Evolutionary conservation across 148 eudicot genomes (phyloP).

Genomic region (Rhododendron ovatum): DNA sequence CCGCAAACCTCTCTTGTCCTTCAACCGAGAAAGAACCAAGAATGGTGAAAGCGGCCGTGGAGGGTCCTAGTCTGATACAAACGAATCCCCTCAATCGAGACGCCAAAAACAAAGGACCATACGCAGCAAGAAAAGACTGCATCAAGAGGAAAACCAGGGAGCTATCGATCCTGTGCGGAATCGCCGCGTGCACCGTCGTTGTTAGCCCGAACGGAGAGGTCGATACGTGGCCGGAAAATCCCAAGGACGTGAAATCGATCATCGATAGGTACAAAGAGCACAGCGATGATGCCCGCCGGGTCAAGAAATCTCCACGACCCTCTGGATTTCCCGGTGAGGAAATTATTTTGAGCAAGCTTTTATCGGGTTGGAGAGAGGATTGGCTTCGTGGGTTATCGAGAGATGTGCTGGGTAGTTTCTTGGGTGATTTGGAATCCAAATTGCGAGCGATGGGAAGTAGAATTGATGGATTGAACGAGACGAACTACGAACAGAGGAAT

Average conservation of each 20-base stretch:
- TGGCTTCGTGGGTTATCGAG: no score
- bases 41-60: no score
- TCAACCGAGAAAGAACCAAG: no score
- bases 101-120: no score
- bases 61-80: no score
- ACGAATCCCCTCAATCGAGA: no score
- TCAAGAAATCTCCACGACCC: background rate
- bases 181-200: background rate
- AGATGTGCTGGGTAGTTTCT: no score
- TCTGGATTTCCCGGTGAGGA: no score
- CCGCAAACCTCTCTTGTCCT: no score
- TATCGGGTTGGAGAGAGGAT: no score
- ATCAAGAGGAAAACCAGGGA: conserved; percentile 18
- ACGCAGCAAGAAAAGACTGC: background rate
- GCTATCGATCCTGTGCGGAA: conserved; percentile 10
- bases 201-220: background rate
- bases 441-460: background rate
- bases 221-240: conserved; percentile 20
- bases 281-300: background rate
- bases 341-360: no score
- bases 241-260: background rate
- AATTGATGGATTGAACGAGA: background rate
- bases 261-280: background rate
- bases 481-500: background rate
- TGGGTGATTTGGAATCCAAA: no score